Evolutionary conservation across 148 eudicot species (phyloP).

Genomic region (Chenopodium formosanum): DNA sequence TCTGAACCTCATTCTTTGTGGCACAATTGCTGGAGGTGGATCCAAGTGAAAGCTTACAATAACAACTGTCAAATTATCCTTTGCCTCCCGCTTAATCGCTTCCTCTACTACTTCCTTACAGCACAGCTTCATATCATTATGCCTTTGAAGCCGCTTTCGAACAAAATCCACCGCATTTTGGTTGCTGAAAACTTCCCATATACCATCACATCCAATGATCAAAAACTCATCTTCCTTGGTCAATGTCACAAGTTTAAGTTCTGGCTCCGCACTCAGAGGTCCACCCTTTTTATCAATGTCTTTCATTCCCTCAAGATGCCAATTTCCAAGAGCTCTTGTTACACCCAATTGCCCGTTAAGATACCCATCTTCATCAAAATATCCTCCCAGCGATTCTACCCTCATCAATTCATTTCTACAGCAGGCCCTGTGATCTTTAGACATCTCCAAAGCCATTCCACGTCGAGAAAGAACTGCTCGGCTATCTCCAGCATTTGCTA

Average conservation of each 20-base stretch:
- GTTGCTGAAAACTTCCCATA: constrained; percentile 88
- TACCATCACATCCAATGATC: constrained; percentile 79
- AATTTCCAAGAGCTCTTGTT: constrained; percentile 86
- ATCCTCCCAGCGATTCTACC: constrained; percentile 87
- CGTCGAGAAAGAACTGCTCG: constrained; percentile 79
- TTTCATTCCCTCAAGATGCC: constrained; percentile 87
- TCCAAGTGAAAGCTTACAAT: constrained; percentile 79
- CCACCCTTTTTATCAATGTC: constrained; percentile 45
- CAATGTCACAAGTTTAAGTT: constrained; percentile 61
- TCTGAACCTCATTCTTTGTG: constrained; percentile 51
- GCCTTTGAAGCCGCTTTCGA: constrained; percentile 61
- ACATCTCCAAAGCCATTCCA: constrained; percentile 82
- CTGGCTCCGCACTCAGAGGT: constrained; percentile 84
- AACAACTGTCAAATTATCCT: constrained; percentile 75
- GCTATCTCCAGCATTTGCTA: constrained; percentile 97
- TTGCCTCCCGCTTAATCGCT: constrained; percentile 60
- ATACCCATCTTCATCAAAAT: constrained; percentile 68
- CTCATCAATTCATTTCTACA: constrained; percentile 56
- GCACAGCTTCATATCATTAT: constrained; percentile 69
- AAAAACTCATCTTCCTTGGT: constrained; percentile 82
- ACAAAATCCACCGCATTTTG: constrained; percentile 92
- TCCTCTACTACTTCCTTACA: constrained; percentile 76
- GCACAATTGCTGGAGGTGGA: constrained; percentile 53
- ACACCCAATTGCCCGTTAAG: constrained; percentile 85
- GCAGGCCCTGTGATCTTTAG: constrained; percentile 87